Base-by-base conservation (phyloP, 345 rosid species). In the Brassica cretica region DNA sequence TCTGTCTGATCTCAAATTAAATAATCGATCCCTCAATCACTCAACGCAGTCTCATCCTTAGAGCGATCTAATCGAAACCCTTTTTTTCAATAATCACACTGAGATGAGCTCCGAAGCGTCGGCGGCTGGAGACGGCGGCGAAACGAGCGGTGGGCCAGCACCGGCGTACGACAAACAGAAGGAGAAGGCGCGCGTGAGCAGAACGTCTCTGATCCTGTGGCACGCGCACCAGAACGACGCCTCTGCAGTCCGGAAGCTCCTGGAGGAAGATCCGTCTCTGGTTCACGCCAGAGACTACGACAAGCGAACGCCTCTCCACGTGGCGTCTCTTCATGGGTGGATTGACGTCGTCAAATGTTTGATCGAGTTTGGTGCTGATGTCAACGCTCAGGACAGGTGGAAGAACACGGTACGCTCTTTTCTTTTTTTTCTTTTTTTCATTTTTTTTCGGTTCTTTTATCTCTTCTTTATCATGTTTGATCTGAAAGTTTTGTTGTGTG, bases 301-400 rank as follows among this genome's bases (percentile, higher is more conserved):
- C 66, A 90, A 63, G 66, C 91, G 99, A 44, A 93, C 99, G 72
- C 98, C 98, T 35, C 92, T 93, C 49, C 99, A 95, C 68, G 99
- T 93, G 4, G 98, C 98, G 24, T 95, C 99, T 2, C 96, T 95
- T 76, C 98, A 90, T 30, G 99, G 99, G 27, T 95, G 93, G 98
- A 75, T 89, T 86, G 94, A 93, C 37, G 94, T 95, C 30, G 94
- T 92, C 72, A 86, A 89, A 84, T 93, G 97, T 84, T 82, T 95
- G 73, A 84, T 95, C 49, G 94, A 95, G 63, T 87, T 72, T 66
- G 94, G 98, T 64, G 98, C 99, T 65, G 98, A 95, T 66, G 97
- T 95, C 91, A 95, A 95, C 92, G 96, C 99, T 30, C 98, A 91
- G 81, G 99, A 95, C 83, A 92, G 99, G 63, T 95, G 99, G 99